Percentiles rank a stretch among this genome's conserved stretches.
Evolutionary conservation across 208 protist genomes (phyloP).

Genomic region (Trypanosoma conorhini): DNA sequence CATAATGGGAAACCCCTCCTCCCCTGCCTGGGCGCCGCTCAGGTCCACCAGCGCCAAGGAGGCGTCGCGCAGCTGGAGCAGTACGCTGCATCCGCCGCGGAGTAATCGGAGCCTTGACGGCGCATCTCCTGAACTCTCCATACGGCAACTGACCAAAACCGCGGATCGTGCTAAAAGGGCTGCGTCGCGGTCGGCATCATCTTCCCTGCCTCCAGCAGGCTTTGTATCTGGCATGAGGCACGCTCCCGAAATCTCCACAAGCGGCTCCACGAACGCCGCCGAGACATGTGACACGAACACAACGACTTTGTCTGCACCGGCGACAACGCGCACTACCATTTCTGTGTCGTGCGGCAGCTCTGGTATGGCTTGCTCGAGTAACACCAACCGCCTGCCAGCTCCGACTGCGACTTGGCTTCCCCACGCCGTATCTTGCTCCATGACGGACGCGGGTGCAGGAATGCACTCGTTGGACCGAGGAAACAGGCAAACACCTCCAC

Average conservation of each 20-base stretch:
- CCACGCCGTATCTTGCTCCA: constrained; percentile 54
- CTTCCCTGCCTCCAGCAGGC: neutral
- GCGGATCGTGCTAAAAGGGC: constrained; percentile 46
- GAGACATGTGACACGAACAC: constrained; percentile 15
- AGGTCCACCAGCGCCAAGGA: constrained; percentile 70
- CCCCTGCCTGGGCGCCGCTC: constrained; percentile 38
- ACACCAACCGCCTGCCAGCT: constrained; percentile 35
- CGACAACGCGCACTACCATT: constrained; percentile 68
- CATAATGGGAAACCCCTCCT: constrained; percentile 47
- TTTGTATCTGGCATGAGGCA: constrained; percentile 1
- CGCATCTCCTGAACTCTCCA: constrained; percentile 40
- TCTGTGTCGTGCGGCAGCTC: constrained; percentile 54
- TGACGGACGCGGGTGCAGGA: constrained; percentile 39
- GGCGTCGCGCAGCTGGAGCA: constrained; percentile 69
- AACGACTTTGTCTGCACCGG: constrained; percentile 30
- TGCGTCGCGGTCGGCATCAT: neutral
- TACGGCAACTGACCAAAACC: constrained; percentile 62
- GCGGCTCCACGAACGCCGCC: constrained; percentile 4
- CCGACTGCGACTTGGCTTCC: constrained; percentile 20
- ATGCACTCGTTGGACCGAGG: constrained; percentile 77
- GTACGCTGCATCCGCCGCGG: constrained; percentile 65
- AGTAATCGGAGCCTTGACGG: constrained; percentile 36
- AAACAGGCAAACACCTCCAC: constrained; percentile 51
- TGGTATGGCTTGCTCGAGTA: constrained; percentile 69
- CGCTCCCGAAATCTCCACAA: constrained; percentile 15